A percentile compares a stretch with the other conserved stretches of the same genome.
phyloP scores from a whole-genome alignment of 805 yeast species.

The Candida quercuum region DNA sequence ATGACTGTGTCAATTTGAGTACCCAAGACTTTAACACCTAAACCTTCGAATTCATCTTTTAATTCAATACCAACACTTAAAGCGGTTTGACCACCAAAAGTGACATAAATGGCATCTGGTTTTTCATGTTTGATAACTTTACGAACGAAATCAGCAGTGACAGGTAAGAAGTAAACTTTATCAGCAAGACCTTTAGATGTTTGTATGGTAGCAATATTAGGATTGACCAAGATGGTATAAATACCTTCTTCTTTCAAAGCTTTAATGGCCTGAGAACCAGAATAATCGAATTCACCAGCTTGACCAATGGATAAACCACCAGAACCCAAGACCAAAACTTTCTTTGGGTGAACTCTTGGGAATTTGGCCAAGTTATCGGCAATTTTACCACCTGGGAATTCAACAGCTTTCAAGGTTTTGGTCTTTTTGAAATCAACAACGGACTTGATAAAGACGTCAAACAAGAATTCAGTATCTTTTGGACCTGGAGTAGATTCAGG shows the following conservation, averaged over 20 bases:
- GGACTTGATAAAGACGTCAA: constrained; percentile 85
- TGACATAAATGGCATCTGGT: constrained; percentile 95
- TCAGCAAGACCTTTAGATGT: constrained; percentile 98
- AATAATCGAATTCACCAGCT: constrained; percentile 99
- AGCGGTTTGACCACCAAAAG: constrained; percentile 99
- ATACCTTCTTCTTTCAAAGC: constrained; percentile 98
- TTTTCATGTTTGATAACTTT: constrained; percentile 92
- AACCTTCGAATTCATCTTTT: constrained; percentile 88
- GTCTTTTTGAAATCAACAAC: constrained; percentile 59
- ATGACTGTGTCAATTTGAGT: constrained; percentile 94
- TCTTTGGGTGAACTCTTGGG: constrained; percentile 81
- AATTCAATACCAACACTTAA: constrained; percentile 91
- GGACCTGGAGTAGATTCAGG: constrained; percentile 99
- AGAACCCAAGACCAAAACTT: constrained; percentile 91
- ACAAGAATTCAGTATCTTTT: constrained; percentile 94
- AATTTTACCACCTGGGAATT: constrained; percentile 83
- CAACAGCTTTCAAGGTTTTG: constrained; percentile 58
- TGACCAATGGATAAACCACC: constrained; percentile 99
- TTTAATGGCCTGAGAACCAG: constrained; percentile 98
- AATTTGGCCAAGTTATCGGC: constrained; percentile 70
- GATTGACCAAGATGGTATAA: constrained; percentile 91
- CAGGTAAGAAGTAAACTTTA: constrained; percentile 97
- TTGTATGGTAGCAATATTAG: constrained; percentile 97
- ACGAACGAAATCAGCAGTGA: constrained; percentile 91
- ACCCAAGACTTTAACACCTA: constrained; percentile 94